Percentiles rank a stretch among this genome's conserved stretches.
Evolutionary conservation across 805 yeast species (phyloP).

Genomic region (Ogataea naganishii): DNA sequence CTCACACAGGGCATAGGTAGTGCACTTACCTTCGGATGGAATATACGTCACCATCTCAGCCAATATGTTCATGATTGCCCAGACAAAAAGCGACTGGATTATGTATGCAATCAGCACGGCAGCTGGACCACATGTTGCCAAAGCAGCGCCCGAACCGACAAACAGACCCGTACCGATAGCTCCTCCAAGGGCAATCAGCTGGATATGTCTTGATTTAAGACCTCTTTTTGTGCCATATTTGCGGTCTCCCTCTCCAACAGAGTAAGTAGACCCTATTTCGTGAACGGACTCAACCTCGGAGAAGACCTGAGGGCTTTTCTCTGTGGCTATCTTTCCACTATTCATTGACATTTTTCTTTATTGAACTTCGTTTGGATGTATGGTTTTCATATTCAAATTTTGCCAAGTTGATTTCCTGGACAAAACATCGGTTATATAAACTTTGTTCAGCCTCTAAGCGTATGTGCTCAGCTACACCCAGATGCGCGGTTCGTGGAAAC

Average conservation of each 20-base stretch:
- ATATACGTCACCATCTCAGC: slow-evolving; percentile 62
- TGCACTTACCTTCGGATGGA: slow-evolving; percentile 58
- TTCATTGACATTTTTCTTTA: no score
- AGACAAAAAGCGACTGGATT: slow-evolving; percentile 55
- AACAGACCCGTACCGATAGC: slow-evolving; percentile 61
- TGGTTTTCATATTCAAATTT: no score
- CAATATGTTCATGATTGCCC: slow-evolving; percentile 52
- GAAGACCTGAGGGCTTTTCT: no score
- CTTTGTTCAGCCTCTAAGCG: no score
- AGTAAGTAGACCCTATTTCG: no score
- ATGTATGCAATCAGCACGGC: slow-evolving; percentile 53
- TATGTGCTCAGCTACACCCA: no score
- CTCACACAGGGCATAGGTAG: slow-evolving; percentile 39
- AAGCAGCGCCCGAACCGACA: slow-evolving; percentile 38
- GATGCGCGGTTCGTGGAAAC: no score
- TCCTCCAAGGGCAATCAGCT: slow-evolving; percentile 66
- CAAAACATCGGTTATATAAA: no score
- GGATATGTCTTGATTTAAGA: slow-evolving; percentile 40
- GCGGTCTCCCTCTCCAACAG: slow-evolving; percentile 2
- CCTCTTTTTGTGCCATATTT: slow-evolving; percentile 26
- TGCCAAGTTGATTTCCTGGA: no score
- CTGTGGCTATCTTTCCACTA: no score
- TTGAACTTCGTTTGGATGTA: no score
- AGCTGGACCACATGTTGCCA: slow-evolving; percentile 24
- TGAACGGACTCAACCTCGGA: no score